Evolutionary conservation across 2,329 filamentous ascomycete species (phyloP).

Genomic region (Raffaelea arxii): DNA sequence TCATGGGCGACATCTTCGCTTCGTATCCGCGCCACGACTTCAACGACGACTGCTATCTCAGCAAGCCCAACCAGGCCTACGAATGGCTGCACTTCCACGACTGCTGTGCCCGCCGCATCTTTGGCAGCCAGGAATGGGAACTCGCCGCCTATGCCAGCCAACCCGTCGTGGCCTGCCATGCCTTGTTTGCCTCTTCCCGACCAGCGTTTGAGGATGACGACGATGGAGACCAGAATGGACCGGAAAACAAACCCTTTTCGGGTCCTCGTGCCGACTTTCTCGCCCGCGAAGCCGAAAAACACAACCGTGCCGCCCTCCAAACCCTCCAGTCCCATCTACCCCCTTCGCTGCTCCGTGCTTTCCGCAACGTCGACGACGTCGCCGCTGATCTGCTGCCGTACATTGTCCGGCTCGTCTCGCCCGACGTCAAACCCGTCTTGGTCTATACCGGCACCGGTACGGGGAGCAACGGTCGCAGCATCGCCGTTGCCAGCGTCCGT

Average conservation of each 20-base stretch:
- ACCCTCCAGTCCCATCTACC: slow-evolving; percentile 63
- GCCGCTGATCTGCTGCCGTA: slow-evolving; percentile 79
- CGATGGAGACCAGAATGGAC: slow-evolving; percentile 27
- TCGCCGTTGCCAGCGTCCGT: slow-evolving; percentile 62
- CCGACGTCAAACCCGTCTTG: slow-evolving; percentile 84
- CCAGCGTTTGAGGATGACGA: slow-evolving; percentile 37
- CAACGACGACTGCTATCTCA: slow-evolving; percentile 85
- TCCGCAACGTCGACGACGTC: slow-evolving; percentile 69
- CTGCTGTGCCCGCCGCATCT: slow-evolving; percentile 66
- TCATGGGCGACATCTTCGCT: slow-evolving; percentile 75
- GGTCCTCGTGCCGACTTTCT: slow-evolving; percentile 74
- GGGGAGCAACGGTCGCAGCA: slow-evolving; percentile 53
- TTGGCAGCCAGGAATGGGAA: slow-evolving; percentile 86
- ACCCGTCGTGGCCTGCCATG: slow-evolving; percentile 80
- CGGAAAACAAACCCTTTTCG: slow-evolving; percentile 64
- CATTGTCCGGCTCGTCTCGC: slow-evolving; percentile 72
- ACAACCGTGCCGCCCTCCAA: slow-evolving; percentile 65
- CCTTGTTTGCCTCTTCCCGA: slow-evolving; percentile 72
- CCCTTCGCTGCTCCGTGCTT: slow-evolving; percentile 62
- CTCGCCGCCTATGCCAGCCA: slow-evolving; percentile 78
- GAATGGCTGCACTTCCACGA: slow-evolving; percentile 97
- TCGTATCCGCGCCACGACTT: slow-evolving; percentile 80
- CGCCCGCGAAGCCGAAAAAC: slow-evolving; percentile 71
- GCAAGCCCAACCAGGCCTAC: slow-evolving; percentile 78
- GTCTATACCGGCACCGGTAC: slow-evolving; percentile 54